Evolutionary conservation across 345 rosid genomes (phyloP).

Genomic region (Brassica carinata): DNA sequence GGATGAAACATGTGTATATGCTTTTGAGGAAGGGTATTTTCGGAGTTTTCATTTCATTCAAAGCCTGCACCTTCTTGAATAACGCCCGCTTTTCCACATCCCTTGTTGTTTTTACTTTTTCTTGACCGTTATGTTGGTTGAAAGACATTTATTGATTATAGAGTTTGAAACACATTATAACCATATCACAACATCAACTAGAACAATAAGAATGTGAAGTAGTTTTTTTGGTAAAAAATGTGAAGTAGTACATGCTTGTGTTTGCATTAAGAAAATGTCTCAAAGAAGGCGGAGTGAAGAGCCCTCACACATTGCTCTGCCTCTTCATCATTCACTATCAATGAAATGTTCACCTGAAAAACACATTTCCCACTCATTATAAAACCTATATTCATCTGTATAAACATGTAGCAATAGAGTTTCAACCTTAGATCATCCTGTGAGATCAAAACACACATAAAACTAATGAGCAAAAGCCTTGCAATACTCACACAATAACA

Average conservation of each 20-base stretch:
- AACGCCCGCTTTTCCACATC: slow-evolving; percentile 16
- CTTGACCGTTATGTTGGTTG: slow-evolving; percentile 14
- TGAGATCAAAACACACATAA: neutral
- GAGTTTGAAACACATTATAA: neutral
- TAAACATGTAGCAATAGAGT: neutral
- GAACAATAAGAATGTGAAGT: slow-evolving; percentile 9
- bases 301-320: slow-evolving; percentile 85
- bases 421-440: slow-evolving; percentile 93
- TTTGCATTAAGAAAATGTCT: slow-evolving; percentile 34
- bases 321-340: slow-evolving; percentile 78
- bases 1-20: neutral
- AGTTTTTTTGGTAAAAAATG: neutral
- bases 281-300: slow-evolving; percentile 78
- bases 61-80: slow-evolving; percentile 16
- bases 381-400: neutral
- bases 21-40: slow-evolving; percentile 22
- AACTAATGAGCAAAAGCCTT: neutral
- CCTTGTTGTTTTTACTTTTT: neutral
- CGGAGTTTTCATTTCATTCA: neutral
- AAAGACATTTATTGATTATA: neutral
- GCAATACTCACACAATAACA: neutral
- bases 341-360: slow-evolving; percentile 80
- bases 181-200: slow-evolving; percentile 1
- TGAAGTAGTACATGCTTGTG: neutral
- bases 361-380: slow-evolving; percentile 4